Base-by-base conservation (phyloP, 306 rosid genomes). In the Medicago arabica region DNA sequence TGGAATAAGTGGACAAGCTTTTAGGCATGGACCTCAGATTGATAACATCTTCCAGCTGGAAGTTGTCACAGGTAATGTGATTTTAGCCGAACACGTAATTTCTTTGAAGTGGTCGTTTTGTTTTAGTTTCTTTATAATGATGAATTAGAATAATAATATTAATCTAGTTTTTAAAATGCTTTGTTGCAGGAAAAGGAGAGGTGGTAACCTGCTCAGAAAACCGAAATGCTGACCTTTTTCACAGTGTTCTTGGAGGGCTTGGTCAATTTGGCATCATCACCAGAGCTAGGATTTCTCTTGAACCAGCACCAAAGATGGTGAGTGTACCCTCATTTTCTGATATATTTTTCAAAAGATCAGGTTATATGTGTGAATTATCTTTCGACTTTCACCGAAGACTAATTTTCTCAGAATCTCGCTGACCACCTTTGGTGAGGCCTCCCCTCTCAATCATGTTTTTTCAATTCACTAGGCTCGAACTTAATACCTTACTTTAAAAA, bases 181-280 rank as follows among this genome's bases (percentile, higher is more conserved):
- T 28, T 28, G 31, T 28, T 28, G 31, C 85, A 95, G 99, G 99
- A 75, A 92, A 89, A 69, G 99, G 99, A 85, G 97, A 90, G 71
- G 86, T 88, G 28, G 84, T 89, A 73, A 87, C 85, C 76, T 96
- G 99, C 83, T 92, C 99, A 6, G 83, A 74, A 65, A 83, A 85
- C 78, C 80, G 84, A 68, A 85, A 87, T 81, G 80, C 89, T 21
- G 98, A 96, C 59, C 97, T 96, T 77, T 96, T 90, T 70, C 46
- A 88, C 74, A 90, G 88, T 59, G 98, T 87, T 71, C 91, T 92
- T 54, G 99, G 99, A 75, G 99, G 99, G 53, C 96, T 96, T 21
- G 99, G 99, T 58, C 99, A 96, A 80, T 96, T 96, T 75, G 99
- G 97, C 77, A 86, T 96, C 88, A 92, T 96, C 61, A 89, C 98